Evolutionary conservation across 2,329 filamentous ascomycete species (phyloP), one percentile per base, ranked within the genome.

Genomic region (Aspergillus tubingensis): DNA sequence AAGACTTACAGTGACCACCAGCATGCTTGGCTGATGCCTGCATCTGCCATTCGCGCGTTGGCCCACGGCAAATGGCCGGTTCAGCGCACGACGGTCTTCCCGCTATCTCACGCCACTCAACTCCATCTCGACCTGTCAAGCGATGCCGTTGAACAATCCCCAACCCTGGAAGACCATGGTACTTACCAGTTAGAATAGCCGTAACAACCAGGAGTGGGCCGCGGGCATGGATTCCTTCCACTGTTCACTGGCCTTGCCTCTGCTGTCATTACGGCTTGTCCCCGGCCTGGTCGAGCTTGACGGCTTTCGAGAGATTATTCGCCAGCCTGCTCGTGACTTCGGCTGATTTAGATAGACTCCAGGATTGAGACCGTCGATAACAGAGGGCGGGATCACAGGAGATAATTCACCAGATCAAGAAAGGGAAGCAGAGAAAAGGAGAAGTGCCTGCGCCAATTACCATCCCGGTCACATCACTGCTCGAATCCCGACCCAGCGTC

Each of bases 371-470:
- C 27, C 23, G 21, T 44, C 53, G 39, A 19, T 25, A 30, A 55
- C 43, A 55, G 30, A 8, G 6, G 43, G 1, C 36, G 8, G 39
- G 30, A 44, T 36, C 10, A 36, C 32, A 36, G 11, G 11, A 13
- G 32, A 36, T 36, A 36, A 36, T 36, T 36, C 10, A 36, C 10
- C 32, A 44, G 8, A 30, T 17, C 39, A 47, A 30, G 17, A n/a
- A n/a, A 13, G 43, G 38, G 39, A n/a, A 25, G 27, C 8, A 30
- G 17, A 30, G 39, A 30, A 43, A 7, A 55, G 17, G 25, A 55
- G 25, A 13, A 32, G 41, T 64, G 39, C 58, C 54, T 64, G 43
- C 44, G 58, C 71, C 72, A 75, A 75, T 74, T 54, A 69, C 59
- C 56, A 62, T 57, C 21, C 48, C 49, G 48, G 58, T 59, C 65